Percentiles rank a stretch among this genome's conserved stretches.
phyloP scores from a whole-genome alignment of 495 filamentous ascomycete species.

The Aspergillus cristatus region DNA sequence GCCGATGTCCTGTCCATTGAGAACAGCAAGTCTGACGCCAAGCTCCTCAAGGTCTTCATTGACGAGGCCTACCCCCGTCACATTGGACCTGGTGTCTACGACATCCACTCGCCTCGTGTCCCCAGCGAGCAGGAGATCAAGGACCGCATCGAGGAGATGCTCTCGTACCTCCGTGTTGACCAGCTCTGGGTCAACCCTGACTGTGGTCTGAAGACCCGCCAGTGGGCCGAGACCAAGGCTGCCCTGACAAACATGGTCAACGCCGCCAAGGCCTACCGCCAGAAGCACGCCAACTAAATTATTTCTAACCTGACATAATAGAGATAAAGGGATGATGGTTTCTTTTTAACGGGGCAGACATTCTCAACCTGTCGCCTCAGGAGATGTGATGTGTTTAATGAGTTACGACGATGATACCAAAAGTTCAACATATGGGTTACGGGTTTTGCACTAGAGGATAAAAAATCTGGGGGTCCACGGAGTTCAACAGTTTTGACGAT shows the following conservation, averaged over 20 bases:
- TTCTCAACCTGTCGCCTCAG: conserved; percentile 37
- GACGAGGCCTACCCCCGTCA: conserved; percentile 93
- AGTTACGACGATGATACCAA: conserved; percentile 46
- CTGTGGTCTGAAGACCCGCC: conserved; percentile 96
- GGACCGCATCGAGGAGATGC: conserved; percentile 94
- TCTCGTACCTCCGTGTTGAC: conserved; percentile 82
- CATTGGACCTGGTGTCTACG: conserved; percentile 99
- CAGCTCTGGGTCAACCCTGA: conserved; percentile 99
- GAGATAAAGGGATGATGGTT: conserved; percentile 1
- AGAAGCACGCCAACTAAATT: conserved; percentile 62
- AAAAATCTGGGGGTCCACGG: conserved; percentile 38
- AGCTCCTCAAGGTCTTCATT: conserved; percentile 96
- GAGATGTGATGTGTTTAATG: conserved; percentile 24
- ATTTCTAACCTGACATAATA: conserved; percentile 5
- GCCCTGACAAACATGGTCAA: conserved; percentile 87
- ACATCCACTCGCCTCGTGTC: conserved; percentile 98
- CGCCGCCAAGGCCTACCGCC: conserved; percentile 91
- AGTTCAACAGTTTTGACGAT: conserved; percentile 51
- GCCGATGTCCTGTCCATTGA: conserved; percentile 97
- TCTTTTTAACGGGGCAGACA: conserved; percentile 32
- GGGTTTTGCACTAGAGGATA: conserved; percentile 34
- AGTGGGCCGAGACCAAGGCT: conserved; percentile 94
- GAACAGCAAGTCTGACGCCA: conserved; percentile 99
- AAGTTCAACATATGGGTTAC: conserved; percentile 43
- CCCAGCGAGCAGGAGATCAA: conserved; percentile 94